Percentiles rank a stretch among this genome's conserved stretches.
These are phyloP conservation scores for Leishmania martiniquensis DNA, from an alignment of 208 protist genomes.

Conservation along the genomic window DNA sequence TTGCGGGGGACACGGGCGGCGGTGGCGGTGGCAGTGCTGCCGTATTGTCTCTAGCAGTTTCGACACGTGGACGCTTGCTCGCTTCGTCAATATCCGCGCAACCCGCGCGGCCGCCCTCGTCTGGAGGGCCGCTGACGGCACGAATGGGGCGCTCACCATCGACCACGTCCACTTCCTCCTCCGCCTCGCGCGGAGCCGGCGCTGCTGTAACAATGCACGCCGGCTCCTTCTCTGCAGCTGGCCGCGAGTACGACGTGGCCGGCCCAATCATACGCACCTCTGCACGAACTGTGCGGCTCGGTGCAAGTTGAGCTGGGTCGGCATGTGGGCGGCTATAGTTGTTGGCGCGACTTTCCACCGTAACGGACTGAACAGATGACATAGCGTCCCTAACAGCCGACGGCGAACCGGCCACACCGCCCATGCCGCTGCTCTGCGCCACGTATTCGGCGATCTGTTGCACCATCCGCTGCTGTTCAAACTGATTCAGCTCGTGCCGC, in stretches of 20 bases:
- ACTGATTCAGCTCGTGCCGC: conserved; percentile 67
- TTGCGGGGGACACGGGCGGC: conserved; percentile 18
- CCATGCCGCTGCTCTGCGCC: conserved; percentile 21
- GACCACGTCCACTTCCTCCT: conserved; percentile 39
- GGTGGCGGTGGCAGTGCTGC: conserved; percentile 7
- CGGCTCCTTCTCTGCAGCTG: conserved; percentile 11
- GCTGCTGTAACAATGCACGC: conserved; percentile 18
- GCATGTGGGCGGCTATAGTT: conserved; percentile 85
- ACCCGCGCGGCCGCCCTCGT: conserved; percentile 1
- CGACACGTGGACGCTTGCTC: conserved; percentile 49
- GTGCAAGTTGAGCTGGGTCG: conserved; percentile 32
- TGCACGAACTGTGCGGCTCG: conserved; percentile 52
- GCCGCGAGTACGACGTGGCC: conserved; percentile 8
- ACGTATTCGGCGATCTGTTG: conserved; percentile 48
- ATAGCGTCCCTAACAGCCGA: conserved; percentile 9
- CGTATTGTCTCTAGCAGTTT: conserved; percentile 7
- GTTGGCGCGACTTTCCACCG: conserved; percentile 78
- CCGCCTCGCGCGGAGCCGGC: background rate
- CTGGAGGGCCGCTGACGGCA: conserved; percentile 44
- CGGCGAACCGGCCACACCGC: conserved; percentile 16
- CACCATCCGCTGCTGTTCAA: conserved; percentile 37
- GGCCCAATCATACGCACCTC: conserved; percentile 58
- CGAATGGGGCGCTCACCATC: conserved; percentile 55
- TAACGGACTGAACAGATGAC: conserved; percentile 53
- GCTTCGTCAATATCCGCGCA: background rate